Evolutionary conservation across 1,284 basidiomycete species (phyloP), one percentile per base, ranked within the genome.

Genomic region (Ganoderma lucidum): DNA sequence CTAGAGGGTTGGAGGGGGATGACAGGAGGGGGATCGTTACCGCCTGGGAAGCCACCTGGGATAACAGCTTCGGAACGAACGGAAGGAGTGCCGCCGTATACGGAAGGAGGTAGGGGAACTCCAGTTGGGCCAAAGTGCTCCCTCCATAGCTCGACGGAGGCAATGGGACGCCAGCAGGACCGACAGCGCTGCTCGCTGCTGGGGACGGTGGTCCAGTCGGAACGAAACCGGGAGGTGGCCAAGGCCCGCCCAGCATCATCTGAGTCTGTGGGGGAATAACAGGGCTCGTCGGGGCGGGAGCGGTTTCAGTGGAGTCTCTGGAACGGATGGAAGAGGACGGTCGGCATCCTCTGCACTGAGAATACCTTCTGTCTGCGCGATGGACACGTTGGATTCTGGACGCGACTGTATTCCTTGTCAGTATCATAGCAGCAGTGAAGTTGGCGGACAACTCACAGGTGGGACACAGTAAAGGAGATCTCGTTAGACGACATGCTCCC

Each of bases 191-290:
- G 45, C 45, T 63, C 10, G 12, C 23, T 14, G 39, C 39, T 15
- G 77, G 69, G 17, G 74, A 67, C 1, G 75, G 73, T 8, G 76
- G 74, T 3, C 78, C 77, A 32, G 70, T 75, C 0, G 79, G 78
- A 30, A 81, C 67, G 68, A 81, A 81, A 4, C 79, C 79, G 2
- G 74, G 75, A 45, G 80, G 81, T 1, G 79, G 75, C 53, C 77
- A 74, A 0, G 66, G 56, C 14, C 44, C 73, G 56, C 66, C 41
- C 69, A 64, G 35, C 70, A 69, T 72, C 66, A 67, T 62, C 3
- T 51, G 23, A 14, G 67, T 62, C 3, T 28, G 23, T 51, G 73
- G 65, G 32, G 72, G 75, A 51, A 72, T 73, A 35, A 73, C 71
- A 6, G 70, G 71, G 28, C 63, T 70, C 12, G 68, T 19, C 17